A percentile compares a stretch with the other conserved stretches of the same genome.
phyloP scores from a whole-genome alignment of 257 asterid species.

The Buddleja alternifolia region DNA sequence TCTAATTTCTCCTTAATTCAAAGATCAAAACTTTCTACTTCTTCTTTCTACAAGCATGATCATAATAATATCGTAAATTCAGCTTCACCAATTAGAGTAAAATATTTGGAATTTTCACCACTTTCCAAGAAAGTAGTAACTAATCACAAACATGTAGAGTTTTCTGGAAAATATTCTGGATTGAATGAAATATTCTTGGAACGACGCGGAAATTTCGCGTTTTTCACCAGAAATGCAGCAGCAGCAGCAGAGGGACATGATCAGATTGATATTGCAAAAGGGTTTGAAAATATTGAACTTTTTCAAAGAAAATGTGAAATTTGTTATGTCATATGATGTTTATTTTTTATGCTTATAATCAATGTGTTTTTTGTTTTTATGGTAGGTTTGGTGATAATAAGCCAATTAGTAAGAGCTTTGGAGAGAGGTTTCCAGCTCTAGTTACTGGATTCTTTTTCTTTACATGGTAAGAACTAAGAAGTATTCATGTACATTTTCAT shows the following conservation, averaged over 20 bases:
- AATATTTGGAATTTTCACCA: conserved; percentile 30
- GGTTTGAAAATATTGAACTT: conserved; percentile 29
- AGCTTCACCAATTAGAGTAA: conserved; percentile 17
- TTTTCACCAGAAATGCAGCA: conserved; percentile 45
- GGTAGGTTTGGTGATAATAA: conserved; percentile 33
- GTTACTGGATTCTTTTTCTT: conserved; percentile 72
- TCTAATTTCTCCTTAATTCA: conserved; percentile 35
- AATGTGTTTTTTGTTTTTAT: not conserved
- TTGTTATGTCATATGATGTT: not conserved
- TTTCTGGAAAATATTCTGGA: conserved; percentile 34
- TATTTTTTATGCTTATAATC: not conserved
- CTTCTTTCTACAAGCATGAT: conserved; percentile 24
- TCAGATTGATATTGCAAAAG: conserved; percentile 40
- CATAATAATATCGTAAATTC: conserved; percentile 15
- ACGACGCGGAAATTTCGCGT: conserved; percentile 26
- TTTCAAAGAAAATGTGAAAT: not conserved
- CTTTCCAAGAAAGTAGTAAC: conserved; percentile 15
- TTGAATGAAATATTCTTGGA: conserved; percentile 31
- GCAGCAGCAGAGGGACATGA: conserved; percentile 52
- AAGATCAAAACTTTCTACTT: conserved; percentile 35
- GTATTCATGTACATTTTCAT: not conserved
- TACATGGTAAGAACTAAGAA: conserved; percentile 54
- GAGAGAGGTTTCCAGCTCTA: conserved; percentile 62
- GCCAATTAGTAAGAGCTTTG: conserved; percentile 44
- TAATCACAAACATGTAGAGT: conserved; percentile 14